Percentiles rank a stretch among this genome's conserved stretches.
Conservation (phyloP, 345 rosid genomes). For the Eucalyptus tenuipes region DNA sequence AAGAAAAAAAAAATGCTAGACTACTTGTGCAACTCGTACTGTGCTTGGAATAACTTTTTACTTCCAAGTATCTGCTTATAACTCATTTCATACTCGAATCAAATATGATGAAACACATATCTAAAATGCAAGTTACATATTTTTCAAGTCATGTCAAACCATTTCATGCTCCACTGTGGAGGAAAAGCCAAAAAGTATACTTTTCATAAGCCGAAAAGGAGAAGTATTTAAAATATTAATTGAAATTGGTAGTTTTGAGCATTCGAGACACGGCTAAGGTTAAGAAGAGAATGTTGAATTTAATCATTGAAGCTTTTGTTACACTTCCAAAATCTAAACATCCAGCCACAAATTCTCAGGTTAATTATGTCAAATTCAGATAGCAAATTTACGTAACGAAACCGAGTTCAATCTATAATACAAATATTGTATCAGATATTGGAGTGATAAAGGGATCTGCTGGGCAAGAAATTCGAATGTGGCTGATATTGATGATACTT, state of each 20-base stretch:
- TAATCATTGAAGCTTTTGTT: not conserved
- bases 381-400: not conserved
- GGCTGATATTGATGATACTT: conserved; percentile 78
- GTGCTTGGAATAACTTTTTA: not conserved
- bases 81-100: not conserved
- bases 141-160: not conserved
- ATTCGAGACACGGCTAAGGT: not conserved
- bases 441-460: conserved; percentile 73
- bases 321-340: not conserved
- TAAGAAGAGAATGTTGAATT: not conserved
- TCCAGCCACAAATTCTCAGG: not conserved
- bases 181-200: not conserved
- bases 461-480: conserved; percentile 84
- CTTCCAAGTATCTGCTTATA: too few species aligned
- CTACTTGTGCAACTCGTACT: not conserved
- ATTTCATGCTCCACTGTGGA: not conserved
- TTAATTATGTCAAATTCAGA: not conserved
- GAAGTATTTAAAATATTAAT: not conserved
- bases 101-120: not conserved
- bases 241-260: not conserved
- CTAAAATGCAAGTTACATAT: not conserved
- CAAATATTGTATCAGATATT: conserved; percentile 43
- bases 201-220: not conserved
- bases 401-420: not conserved
- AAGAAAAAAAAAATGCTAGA: not conserved